Evolutionary conservation across 1,139 yeast species (phyloP), one percentile per base, ranked within the genome.

Genomic region (Taphrina deformans): DNA sequence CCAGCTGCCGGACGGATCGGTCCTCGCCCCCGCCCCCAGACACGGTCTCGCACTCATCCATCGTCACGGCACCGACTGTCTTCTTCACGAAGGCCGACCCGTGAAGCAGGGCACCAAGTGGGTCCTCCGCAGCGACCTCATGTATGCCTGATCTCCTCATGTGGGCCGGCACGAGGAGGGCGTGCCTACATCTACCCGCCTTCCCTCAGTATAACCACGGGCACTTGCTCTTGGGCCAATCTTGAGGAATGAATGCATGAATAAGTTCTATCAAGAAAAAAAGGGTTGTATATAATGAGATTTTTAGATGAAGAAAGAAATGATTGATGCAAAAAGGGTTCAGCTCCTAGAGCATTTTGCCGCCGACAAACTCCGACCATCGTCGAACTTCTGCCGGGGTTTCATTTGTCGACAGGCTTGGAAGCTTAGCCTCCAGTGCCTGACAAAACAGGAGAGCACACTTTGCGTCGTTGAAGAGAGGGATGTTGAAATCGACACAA

Each of bases 341-440:
- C 6, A 7, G 21, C 21, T 31, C 41, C 29, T 80, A 88, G 48
- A 89, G 92, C 65, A 95, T 91, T 80, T 89, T 90, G 67, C 95
- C 96, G 67, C 96, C 97, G 74, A 93, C 85, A 75, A 88, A 93
- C 75, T 93, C 97, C 78, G 96, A 89, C 99, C 99, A 93, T 79
- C 97, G 85, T 75, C 81, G 83, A 66, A 91, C 98, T 79, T 93
- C 98, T 21, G 78, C 72, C 65, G 99, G 98, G 70, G 91, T 82
- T 41, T 76, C 80, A 60, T 86, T 84, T 21, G 75, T 77, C 46
- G 76, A 74, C 65, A 72, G 66, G 12, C 77, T 70, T 41, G 85
- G 85, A 58, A 93, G 82, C 75, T 90, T 90, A 66, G 79, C 84
- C 72, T 84, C 84, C 78, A 93, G 82, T 70, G 97, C 89, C 74